Evolutionary conservation across 306 rosid species (phyloP), one percentile per base, ranked within the genome.

Genomic region (Morella rubra): DNA sequence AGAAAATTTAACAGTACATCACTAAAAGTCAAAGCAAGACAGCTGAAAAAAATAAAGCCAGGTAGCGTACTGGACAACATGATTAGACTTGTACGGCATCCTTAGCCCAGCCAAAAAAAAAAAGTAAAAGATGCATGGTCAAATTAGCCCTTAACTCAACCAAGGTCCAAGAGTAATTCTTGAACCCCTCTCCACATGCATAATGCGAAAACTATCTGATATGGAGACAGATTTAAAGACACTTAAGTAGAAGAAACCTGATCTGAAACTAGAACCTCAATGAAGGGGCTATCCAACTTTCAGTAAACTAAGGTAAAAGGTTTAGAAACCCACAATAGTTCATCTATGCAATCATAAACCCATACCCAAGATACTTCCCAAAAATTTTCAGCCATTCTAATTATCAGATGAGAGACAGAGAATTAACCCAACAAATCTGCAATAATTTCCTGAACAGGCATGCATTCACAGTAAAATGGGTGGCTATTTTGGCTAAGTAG

Each of bases 1-100:
- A 32, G 46, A 42, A 11, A 76, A 37, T 49, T 27, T 7, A 66
- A 47, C 62, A 27, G 50, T 32, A 56, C 18, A 12, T 32, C 40
- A 9, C 4, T 65, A 16, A 65, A 65, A 65, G 42, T 65, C 20
- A 44, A 65, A 4, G 71, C 50, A 65, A 18, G 19, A 78, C 22
- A 78, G 22, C 14, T 50, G 44, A 77, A 45, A 54, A 27, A 69
- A 44, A 56, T 69, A 70, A 61, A 73, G 49, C 50, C 60, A 46
- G 46, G 67, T 32, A 59, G 56, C 71, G 46, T 45, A 41, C 13
- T 40, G 74, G 41, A 45, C 41, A 54, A 56, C 7, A 8, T 19
- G 53, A n/a, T 18, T 42, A 55, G 47, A 7, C 14, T 18, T 55
- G 18, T 51, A 79, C 44, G 19, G 70, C 18, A 40, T 65, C 12